Base-by-base conservation (phyloP, 352 stramenopile species). In the Globisporangium canariense region DNA sequence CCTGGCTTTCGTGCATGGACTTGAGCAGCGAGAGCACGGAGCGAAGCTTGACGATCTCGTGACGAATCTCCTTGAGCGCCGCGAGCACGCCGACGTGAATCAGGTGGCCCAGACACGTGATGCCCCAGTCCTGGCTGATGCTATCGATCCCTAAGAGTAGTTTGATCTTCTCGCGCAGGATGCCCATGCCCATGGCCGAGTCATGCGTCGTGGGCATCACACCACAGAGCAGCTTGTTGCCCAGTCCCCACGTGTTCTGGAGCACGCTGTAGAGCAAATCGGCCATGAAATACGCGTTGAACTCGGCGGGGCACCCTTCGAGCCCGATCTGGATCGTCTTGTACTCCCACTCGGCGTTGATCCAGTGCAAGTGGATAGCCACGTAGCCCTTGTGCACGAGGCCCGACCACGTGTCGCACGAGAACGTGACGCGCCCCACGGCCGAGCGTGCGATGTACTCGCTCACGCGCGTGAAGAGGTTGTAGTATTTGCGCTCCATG, bases 311-410 rank as follows among this genome's bases (percentile, higher is more conserved):
- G 59, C 78, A 92, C 16, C 79, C 76, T 74, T 92, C 83, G 9
- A 92, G 73, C 1, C 81, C 83, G 50, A 92, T 73, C 65, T 92
- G 83, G 55, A 92, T 86, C 22, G 79, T 82, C 73, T 92, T 92
- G 77, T 83, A 88, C 65, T 92, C 83, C 83, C 83, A 92, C n/a
- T 92, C 83, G 7, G 83, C 81, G 68, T 92, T 92, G 73, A 92
- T 87, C 83, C 83, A 92, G 65, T 92, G 79, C 67, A 92, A 60
- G 65, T 92, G 71, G 66, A 92, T 83, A 14, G 76, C 79, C 68
- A 92, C 81, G 58, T 83, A 90, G 3, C 81, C 83, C 73, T 92
- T 92, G 68, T 79, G 78, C 40, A 89, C 81, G 38, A 72, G 74
- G 16, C 73, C 73, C 1, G 83, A 92, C 83, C 83, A 92, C 57